Conservation (phyloP, 1,284 basidiomycete species). For the Prillingera fragicola region DNA sequence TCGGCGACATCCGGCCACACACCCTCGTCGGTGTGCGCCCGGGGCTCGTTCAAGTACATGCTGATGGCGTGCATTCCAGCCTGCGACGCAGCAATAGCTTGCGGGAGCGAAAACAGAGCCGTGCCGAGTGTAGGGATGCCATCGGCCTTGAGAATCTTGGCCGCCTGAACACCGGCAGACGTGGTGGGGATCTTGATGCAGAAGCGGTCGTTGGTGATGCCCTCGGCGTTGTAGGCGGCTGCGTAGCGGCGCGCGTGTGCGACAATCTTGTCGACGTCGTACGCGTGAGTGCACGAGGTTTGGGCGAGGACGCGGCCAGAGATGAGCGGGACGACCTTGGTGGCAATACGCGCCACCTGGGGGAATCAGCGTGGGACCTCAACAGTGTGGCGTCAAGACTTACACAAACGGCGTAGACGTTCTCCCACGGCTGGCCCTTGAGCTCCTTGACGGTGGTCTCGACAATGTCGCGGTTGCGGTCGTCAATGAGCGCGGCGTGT, state of each 20-base stretch:
- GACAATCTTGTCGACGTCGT: slow-evolving; percentile 15
- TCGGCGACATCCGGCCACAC: slow-evolving; percentile 26
- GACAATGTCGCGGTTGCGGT: slow-evolving; percentile 31
- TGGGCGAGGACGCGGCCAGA: slow-evolving; percentile 21
- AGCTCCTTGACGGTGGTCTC: slow-evolving; percentile 24
- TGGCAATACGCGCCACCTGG: slow-evolving; percentile 14
- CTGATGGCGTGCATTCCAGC: slow-evolving; percentile 37
- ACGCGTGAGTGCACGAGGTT: slow-evolving; percentile 12
- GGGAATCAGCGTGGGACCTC: background rate
- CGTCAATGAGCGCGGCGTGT: slow-evolving; percentile 23
- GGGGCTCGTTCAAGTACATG: slow-evolving; percentile 34
- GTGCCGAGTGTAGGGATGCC: slow-evolving; percentile 40
- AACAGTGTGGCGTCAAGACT: no score
- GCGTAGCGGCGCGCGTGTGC: slow-evolving; percentile 14
- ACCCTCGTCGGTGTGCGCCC: slow-evolving; percentile 12
- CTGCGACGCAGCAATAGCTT: slow-evolving; percentile 39
- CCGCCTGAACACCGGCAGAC: slow-evolving; percentile 32
- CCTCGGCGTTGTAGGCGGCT: slow-evolving; percentile 15
- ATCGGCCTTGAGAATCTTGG: slow-evolving; percentile 20
- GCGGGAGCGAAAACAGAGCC: slow-evolving; percentile 29
- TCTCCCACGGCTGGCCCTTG: slow-evolving; percentile 22
- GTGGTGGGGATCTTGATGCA: slow-evolving; percentile 43
- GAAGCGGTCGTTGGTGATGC: slow-evolving; percentile 24
- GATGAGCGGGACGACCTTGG: slow-evolving; percentile 18
- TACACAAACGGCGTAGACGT: slow-evolving; percentile 29